Conservation (phyloP, 805 yeast species). For the Candida oleophila region DNA sequence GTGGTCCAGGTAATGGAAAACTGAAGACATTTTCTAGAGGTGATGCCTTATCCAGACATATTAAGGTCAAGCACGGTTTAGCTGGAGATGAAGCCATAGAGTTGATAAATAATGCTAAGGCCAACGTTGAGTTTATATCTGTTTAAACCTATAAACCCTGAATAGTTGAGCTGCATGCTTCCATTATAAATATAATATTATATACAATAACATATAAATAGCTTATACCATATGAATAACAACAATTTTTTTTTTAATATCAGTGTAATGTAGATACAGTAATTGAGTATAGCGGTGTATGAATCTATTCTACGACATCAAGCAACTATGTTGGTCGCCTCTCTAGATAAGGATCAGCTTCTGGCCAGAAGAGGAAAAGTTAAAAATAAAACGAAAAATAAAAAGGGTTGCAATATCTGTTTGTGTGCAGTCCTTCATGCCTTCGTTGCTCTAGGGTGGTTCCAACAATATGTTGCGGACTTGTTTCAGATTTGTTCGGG, state of each 20-base stretch:
- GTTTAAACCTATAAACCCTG: too few relatives aligned
- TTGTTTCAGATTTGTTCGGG: too few relatives aligned
- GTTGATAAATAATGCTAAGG: slow-evolving; percentile 73
- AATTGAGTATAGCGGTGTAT: too few relatives aligned
- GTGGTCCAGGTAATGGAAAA: slow-evolving; percentile 52
- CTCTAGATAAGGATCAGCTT: neutral
- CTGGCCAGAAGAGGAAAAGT: too few relatives aligned
- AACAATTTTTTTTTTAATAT: neutral
- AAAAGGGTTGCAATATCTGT: neutral
- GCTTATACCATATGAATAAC: neutral
- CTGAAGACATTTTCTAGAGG: slow-evolving; percentile 46
- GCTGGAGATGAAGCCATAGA: slow-evolving; percentile 65
- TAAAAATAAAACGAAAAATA: neutral
- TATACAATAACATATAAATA: neutral
- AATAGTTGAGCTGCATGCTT: too few relatives aligned
- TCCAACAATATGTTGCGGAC: too few relatives aligned
- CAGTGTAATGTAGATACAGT: neutral
- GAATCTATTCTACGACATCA: too few relatives aligned
- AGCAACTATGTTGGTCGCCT: neutral
- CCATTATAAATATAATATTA: too few relatives aligned
- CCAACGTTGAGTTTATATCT: slow-evolving; percentile 62
- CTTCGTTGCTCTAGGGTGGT: neutral
- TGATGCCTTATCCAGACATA: slow-evolving; percentile 47
- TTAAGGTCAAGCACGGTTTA: slow-evolving; percentile 81
- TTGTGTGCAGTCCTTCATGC: neutral